Conservation (phyloP, 1,139 yeast species). For the Sugiyamaella paludigena region DNA sequence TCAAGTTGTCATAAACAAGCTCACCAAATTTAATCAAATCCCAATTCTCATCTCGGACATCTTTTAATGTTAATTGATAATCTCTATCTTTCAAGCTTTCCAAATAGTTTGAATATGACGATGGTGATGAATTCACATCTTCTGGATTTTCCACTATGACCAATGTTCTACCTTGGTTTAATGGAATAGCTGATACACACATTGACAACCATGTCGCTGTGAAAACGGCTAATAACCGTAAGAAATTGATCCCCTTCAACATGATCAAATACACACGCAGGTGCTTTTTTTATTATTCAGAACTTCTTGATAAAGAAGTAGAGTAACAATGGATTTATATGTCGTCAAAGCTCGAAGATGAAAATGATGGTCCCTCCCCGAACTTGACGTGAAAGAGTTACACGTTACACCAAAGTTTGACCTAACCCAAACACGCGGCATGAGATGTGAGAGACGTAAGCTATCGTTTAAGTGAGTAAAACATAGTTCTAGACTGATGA, state of each 20-base stretch:
- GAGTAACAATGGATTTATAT: no score
- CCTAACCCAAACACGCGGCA: no score
- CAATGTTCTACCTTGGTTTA: constrained; percentile 24
- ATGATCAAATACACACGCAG: no score
- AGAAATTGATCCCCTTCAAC: background rate
- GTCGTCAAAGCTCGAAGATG: no score
- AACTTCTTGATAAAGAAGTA: no score
- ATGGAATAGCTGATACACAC: constrained; percentile 24
- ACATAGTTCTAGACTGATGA: no score
- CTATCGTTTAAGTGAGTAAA: no score
- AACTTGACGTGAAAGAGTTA: no score
- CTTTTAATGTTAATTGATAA: constrained; percentile 32
- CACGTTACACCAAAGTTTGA: no score
- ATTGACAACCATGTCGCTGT: background rate
- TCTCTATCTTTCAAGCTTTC: constrained; percentile 35
- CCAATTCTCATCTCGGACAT: constrained; percentile 34
- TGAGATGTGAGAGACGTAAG: no score
- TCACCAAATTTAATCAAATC: constrained; percentile 44
- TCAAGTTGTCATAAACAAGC: constrained; percentile 51
- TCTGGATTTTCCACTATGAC: constrained; percentile 29
- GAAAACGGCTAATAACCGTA: background rate
- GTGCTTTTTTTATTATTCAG: no score
- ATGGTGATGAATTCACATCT: constrained; percentile 20
- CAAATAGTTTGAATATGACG: constrained; percentile 35
- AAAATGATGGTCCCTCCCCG: no score